These are phyloP conservation scores for Trametes hirsuta DNA, from an alignment of 1,284 basidiomycete genomes.

Conservation along the genomic window DNA sequence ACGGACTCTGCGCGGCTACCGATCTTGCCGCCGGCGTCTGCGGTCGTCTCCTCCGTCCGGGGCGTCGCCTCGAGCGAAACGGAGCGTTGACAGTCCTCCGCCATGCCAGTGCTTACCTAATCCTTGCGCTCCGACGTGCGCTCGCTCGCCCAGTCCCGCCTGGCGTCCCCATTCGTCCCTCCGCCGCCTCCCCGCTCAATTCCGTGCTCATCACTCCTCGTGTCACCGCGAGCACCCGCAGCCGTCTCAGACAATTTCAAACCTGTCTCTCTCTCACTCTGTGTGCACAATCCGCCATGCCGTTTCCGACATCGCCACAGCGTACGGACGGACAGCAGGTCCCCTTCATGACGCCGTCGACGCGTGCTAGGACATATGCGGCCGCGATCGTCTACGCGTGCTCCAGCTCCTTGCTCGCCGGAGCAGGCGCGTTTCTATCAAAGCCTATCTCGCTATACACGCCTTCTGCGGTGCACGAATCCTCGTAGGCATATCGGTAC, in stretches of 20 bases:
- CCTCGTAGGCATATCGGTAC: slow-evolving; percentile 1
- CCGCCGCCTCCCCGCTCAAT: background rate
- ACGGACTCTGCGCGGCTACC: slow-evolving; percentile 12
- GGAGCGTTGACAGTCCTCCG: background rate
- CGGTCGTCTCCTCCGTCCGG: background rate
- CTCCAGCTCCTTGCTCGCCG: slow-evolving; percentile 23
- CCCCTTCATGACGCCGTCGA: background rate
- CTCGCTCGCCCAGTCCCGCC: slow-evolving; percentile 6
- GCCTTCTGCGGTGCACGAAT: slow-evolving; percentile 10
- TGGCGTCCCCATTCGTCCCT: background rate
- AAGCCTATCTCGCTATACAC: slow-evolving; percentile 9
- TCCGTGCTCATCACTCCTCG: too few relatives aligned
- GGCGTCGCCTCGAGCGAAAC: background rate
- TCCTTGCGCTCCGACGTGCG: slow-evolving; percentile 13
- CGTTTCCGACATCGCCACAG: too few relatives aligned
- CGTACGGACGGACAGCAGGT: too few relatives aligned
- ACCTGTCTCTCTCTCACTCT: too few relatives aligned
- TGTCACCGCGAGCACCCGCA: background rate
- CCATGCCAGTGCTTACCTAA: slow-evolving; percentile 8
- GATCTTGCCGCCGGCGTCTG: slow-evolving; percentile 20
- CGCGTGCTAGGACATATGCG: slow-evolving; percentile 7
- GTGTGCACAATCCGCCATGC: background rate
- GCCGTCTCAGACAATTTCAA: background rate
- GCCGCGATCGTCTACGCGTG: slow-evolving; percentile 11
- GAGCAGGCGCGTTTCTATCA: slow-evolving; percentile 17